Evolutionary conservation across 352 stramenopile genomes (phyloP), one percentile per base, ranked within the genome.

Genomic region (Phytopythium mirpurense): DNA sequence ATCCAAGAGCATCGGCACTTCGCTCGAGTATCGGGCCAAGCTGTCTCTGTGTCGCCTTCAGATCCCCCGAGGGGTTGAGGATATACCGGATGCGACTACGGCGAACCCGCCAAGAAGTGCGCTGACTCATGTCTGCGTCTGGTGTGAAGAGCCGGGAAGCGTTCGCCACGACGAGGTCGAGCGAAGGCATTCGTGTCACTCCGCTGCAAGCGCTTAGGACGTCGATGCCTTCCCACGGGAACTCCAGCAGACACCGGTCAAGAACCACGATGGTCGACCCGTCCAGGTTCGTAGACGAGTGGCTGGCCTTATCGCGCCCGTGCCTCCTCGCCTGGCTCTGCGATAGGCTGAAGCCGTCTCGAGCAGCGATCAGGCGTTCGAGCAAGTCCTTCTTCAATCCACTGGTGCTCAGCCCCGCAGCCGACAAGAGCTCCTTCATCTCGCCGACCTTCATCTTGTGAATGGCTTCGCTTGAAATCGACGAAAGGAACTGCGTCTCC

Each of bases 161-260:
- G 43, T 83, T 83, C 41, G 70, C 53, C 36, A 88, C 14, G 27
- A 84, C 61, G 29, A 88, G 32, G 43, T 89, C 75, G 26, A 90
- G 60, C 1, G 79, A 93, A 14, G 82, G 82, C 77, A 95, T 90
- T 15, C 83, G 74, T 23, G 77, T 88, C 2, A 93, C 75, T 12
- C 67, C 61, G 7, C 56, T 51, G 18, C 59, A 71, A 27, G 53
- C 44, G 5, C 40, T 31, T 38, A 93, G 64, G 5, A 89, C 56
- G 29, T 84, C 74, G 19, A 95, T 56, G 1, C 67, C 82, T 83
- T 95, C 84, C 82, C 82, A 95, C 8, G 84, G 82, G 61, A 95
- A 89, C 42, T 83, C 72, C 41, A 89, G 72, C 15, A 93, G 46
- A 19, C 68, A 60, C 21, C 78, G 63, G 55, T 86, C 74, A 31